A percentile compares a stretch with the other conserved stretches of the same genome.
Evolutionary conservation across 2,329 filamentous ascomycete genomes (phyloP).

Genomic region (Chaetothyriales sp.): DNA sequence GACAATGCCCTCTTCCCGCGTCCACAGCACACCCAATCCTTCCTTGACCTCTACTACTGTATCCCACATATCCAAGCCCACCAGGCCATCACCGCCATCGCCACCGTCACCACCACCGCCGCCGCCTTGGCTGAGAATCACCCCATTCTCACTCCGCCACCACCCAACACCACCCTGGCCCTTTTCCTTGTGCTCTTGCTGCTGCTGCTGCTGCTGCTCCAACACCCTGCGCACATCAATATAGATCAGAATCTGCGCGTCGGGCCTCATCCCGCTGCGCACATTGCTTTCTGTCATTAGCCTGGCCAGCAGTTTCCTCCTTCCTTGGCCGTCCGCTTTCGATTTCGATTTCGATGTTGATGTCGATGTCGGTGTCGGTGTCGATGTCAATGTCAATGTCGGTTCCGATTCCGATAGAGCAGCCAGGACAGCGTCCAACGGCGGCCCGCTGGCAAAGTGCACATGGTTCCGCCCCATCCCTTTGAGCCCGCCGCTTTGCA

Average conservation of each 20-base stretch:
- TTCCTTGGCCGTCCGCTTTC: background rate
- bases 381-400: no score
- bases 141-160: slow-evolving; percentile 68
- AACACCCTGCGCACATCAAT: slow-evolving; percentile 58
- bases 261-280: slow-evolving; percentile 67
- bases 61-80: slow-evolving; percentile 56
- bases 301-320: background rate
- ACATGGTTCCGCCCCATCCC: slow-evolving; percentile 78
- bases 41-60: slow-evolving; percentile 60
- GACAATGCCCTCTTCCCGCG: slow-evolving; percentile 38
- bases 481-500: slow-evolving; percentile 61
- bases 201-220: slow-evolving; percentile 14
- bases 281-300: slow-evolving; percentile 31
- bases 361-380: no score
- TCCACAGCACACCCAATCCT: slow-evolving; percentile 57
- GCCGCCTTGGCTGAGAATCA: slow-evolving; percentile 45
- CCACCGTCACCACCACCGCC: slow-evolving; percentile 22
- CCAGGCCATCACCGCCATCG: slow-evolving; percentile 6
- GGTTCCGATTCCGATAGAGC: background rate
- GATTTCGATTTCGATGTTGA: no score
- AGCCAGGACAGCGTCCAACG: slow-evolving; percentile 28
- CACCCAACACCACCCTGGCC: slow-evolving; percentile 45
- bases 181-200: slow-evolving; percentile 11
- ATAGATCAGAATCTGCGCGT: slow-evolving; percentile 65
- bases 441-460: slow-evolving; percentile 69